Percentiles rank a stretch among this genome's conserved stretches.
Evolutionary conservation across 2,329 filamentous ascomycete species (phyloP).

Genomic region (Xylaria sp.): DNA sequence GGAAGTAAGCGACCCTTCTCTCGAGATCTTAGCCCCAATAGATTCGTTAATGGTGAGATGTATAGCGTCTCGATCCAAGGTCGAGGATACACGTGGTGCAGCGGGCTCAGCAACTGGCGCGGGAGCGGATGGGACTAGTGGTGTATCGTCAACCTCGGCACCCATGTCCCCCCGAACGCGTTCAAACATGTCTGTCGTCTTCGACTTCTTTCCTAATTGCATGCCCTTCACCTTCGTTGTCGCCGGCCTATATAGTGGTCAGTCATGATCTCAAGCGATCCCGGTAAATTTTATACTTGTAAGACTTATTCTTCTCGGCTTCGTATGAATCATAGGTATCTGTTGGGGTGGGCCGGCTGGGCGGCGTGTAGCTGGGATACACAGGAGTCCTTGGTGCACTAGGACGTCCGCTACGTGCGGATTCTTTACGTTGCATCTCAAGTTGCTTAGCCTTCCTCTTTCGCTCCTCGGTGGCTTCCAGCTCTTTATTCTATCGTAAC

Average conservation of each 20-base stretch:
- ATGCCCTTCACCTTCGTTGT: constrained; percentile 94
- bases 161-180: constrained; percentile 92
- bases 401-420: constrained; percentile 78
- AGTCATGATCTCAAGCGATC: constrained; percentile 37
- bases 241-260: constrained; percentile 58
- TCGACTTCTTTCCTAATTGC: constrained; percentile 99
- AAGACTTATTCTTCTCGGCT: constrained; percentile 94
- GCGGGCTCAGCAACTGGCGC: constrained; percentile 64
- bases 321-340: constrained; percentile 95
- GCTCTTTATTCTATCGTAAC: constrained; percentile 84
- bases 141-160: constrained; percentile 81
- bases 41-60: constrained; percentile 88
- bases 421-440: constrained; percentile 98
- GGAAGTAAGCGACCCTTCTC: constrained; percentile 87
- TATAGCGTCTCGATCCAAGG: constrained; percentile 83
- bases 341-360: constrained; percentile 75
- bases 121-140: constrained; percentile 70
- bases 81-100: constrained; percentile 70
- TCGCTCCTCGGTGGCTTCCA: constrained; percentile 97
- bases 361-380: constrained; percentile 90
- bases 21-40: constrained; percentile 88
- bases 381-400: constrained; percentile 77
- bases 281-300: constrained; percentile 69
- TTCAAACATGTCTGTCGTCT: constrained; percentile 97
- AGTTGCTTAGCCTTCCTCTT: constrained; percentile 99